Evolutionary conservation across 2,329 filamentous ascomycete genomes (phyloP).

Genomic region (Nothophaeocryptopus gaeumannii): DNA sequence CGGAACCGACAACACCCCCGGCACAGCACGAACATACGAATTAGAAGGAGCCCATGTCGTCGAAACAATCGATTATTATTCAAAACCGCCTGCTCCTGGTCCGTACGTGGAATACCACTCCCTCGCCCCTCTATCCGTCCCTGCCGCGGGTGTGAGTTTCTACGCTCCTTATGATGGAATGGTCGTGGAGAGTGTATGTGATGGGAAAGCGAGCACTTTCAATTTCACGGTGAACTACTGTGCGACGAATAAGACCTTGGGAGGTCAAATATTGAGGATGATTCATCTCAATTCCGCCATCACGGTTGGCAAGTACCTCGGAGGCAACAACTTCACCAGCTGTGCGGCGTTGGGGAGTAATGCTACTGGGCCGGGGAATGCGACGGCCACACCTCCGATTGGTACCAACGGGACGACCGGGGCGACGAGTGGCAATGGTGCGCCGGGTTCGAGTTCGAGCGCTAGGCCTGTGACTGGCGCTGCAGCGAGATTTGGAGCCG

Average conservation of each 20-base stretch:
- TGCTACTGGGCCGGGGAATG: constrained; percentile 8
- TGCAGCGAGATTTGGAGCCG: too few relatives aligned
- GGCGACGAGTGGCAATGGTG: background rate
- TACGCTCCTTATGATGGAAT: constrained; percentile 19
- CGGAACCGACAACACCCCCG: constrained; percentile 19
- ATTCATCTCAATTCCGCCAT: constrained; percentile 18
- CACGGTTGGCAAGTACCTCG: constrained; percentile 21
- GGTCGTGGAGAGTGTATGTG: constrained; percentile 15
- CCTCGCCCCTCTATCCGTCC: constrained; percentile 15
- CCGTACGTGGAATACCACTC: constrained; percentile 24
- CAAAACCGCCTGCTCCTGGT: constrained; percentile 16
- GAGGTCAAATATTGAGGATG: constrained; percentile 10
- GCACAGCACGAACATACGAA: constrained; percentile 21
- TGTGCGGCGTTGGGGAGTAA: constrained; percentile 19
- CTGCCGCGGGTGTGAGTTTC: constrained; percentile 9
- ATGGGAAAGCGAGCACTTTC: constrained; percentile 18
- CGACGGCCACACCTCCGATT: constrained; percentile 3
- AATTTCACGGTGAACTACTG: constrained; percentile 24
- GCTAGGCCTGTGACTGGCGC: background rate
- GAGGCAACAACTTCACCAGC: constrained; percentile 20
- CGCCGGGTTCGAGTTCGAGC: background rate
- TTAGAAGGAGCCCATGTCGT: constrained; percentile 18
- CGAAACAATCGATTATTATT: constrained; percentile 21
- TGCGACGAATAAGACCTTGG: constrained; percentile 17
- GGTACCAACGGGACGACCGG: background rate